These are phyloP conservation scores for Naganishia onofrii DNA, from an alignment of 768 basidiomycete genomes.

Conservation along the genomic window DNA sequence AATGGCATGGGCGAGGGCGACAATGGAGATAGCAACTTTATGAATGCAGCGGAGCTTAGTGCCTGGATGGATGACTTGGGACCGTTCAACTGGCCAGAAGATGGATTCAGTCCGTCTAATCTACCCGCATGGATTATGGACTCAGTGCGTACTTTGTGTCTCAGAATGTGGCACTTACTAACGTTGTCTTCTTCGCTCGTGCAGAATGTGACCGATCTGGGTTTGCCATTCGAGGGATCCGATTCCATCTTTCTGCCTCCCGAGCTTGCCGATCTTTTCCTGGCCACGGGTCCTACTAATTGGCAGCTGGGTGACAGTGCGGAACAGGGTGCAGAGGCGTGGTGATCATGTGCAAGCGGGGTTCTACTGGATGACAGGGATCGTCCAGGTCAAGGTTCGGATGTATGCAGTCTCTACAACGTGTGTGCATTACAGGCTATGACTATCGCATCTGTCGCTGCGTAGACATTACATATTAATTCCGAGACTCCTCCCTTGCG, in stretches of 20 bases:
- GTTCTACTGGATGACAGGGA: neutral
- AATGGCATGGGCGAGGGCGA: slow-evolving; percentile 13
- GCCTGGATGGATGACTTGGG: slow-evolving; percentile 79
- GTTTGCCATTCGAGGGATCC: slow-evolving; percentile 75
- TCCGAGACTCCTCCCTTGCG: neutral
- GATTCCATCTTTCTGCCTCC: slow-evolving; percentile 76
- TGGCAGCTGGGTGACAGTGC: slow-evolving; percentile 45
- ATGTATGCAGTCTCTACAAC: neutral
- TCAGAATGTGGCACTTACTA: neutral
- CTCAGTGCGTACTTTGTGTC: slow-evolving; percentile 59
- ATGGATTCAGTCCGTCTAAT: slow-evolving; percentile 68
- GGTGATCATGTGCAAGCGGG: slow-evolving; percentile 33
- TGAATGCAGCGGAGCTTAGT: slow-evolving; percentile 20
- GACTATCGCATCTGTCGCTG: neutral
- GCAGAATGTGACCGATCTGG: slow-evolving; percentile 82
- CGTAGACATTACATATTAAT: neutral
- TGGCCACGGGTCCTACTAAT: slow-evolving; percentile 39
- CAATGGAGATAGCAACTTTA: slow-evolving; percentile 27
- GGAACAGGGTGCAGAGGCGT: slow-evolving; percentile 49
- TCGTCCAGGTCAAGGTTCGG: neutral
- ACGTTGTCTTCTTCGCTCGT: neutral
- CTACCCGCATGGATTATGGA: slow-evolving; percentile 92
- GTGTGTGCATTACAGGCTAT: neutral
- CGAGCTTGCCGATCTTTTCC: slow-evolving; percentile 50
- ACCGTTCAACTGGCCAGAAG: slow-evolving; percentile 63